These are phyloP conservation scores for Leptomonas pyrrhocoris DNA, from an alignment of 208 protist species.

Conservation along the genomic window DNA sequence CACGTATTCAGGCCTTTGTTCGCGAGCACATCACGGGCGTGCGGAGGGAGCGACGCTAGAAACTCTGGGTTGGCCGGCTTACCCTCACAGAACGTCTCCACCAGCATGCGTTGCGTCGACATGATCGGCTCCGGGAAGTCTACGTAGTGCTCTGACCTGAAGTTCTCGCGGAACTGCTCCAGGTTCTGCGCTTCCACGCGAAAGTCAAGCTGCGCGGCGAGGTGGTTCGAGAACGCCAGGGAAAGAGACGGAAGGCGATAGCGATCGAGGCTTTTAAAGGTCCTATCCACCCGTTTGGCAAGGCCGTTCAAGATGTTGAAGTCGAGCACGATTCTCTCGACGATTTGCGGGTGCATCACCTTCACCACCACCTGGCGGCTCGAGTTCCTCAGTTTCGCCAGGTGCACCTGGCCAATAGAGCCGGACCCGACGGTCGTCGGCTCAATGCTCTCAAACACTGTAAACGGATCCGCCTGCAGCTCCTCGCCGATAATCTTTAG, in stretches of 20 bases:
- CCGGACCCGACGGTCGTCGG: slow-evolving; percentile 78
- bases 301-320: slow-evolving; percentile 75
- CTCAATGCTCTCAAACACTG: slow-evolving; percentile 77
- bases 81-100: slow-evolving; percentile 89
- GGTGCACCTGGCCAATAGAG: slow-evolving; percentile 92
- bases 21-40: slow-evolving; percentile 82
- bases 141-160: slow-evolving; percentile 72
- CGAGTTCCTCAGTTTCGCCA: slow-evolving; percentile 69
- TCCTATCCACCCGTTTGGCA: slow-evolving; percentile 33
- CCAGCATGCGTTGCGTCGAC: slow-evolving; percentile 82
- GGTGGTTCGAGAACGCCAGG: slow-evolving; percentile 75
- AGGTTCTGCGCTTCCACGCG: slow-evolving; percentile 89
- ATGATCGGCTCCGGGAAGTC: slow-evolving; percentile 84
- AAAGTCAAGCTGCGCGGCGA: slow-evolving; percentile 91
- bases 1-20: slow-evolving; percentile 91
- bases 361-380: slow-evolving; percentile 83
- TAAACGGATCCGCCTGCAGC: slow-evolving; percentile 53
- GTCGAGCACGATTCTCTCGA: slow-evolving; percentile 86
- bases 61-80: slow-evolving; percentile 82
- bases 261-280: slow-evolving; percentile 34
- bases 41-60: slow-evolving; percentile 66
- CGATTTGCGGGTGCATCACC: slow-evolving; percentile 89
- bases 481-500: slow-evolving; percentile 80
- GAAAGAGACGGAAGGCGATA: slow-evolving; percentile 73
- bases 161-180: slow-evolving; percentile 84